Conservation (phyloP, 2,329 filamentous ascomycete species). For the Gremmenia infestans region DNA sequence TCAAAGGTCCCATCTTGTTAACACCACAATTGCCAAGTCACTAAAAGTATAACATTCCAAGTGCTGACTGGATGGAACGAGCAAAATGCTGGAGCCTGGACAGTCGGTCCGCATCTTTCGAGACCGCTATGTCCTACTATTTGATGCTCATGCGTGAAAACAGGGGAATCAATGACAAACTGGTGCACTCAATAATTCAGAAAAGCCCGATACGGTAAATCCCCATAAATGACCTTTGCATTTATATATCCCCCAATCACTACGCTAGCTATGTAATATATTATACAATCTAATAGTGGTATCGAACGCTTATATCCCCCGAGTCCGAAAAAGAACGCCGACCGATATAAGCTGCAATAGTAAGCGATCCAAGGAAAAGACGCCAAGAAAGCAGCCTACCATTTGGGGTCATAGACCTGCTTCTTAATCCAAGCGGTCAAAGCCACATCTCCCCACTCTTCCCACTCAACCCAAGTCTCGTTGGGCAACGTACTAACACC, state of each 20-base stretch:
- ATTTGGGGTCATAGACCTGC: conserved; percentile 52
- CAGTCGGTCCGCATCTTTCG: neutral
- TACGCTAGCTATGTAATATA: neutral
- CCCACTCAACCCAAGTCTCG: conserved; percentile 66
- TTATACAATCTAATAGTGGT: neutral
- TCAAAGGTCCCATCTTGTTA: neutral
- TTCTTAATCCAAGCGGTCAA: conserved; percentile 56
- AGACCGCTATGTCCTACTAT: neutral
- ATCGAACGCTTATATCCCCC: neutral
- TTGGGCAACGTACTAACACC: conserved; percentile 68
- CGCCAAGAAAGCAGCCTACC: conserved; percentile 13
- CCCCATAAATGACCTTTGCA: neutral
- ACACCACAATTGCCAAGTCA: neutral
- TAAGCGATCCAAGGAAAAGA: neutral
- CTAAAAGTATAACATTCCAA: neutral
- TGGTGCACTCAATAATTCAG: neutral
- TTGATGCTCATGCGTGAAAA: neutral
- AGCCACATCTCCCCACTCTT: conserved; percentile 63
- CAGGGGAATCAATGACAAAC: neutral
- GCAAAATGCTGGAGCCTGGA: conserved; percentile 7
- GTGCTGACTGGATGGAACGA: neutral
- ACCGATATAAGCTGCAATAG: neutral
- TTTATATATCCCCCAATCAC: neutral
- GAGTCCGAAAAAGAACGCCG: neutral
- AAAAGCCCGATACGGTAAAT: neutral